Conservation (phyloP, 768 basidiomycete genomes). For the Leccinum subgranulosum region DNA sequence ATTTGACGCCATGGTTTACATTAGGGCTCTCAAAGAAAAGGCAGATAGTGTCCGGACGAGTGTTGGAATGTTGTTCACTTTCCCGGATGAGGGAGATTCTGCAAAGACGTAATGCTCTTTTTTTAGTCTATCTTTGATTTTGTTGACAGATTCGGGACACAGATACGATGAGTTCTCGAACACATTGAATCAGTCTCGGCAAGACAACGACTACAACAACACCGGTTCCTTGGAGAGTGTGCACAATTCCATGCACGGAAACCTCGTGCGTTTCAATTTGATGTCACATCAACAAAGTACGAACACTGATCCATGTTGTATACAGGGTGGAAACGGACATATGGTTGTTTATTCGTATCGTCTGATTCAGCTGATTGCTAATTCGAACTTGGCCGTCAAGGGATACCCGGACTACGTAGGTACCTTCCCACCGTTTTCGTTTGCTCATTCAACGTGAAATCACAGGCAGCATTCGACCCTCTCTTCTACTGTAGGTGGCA, state of each 20-base stretch:
- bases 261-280: constrained; percentile 11
- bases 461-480: constrained; percentile 24
- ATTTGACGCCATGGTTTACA: not conserved
- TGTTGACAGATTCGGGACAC: not conserved
- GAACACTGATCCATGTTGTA: not conserved
- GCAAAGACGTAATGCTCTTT: constrained; percentile 7
- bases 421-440: not conserved
- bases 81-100: constrained; percentile 12
- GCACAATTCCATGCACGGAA: constrained; percentile 19
- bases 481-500: constrained; percentile 23
- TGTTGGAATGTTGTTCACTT: constrained; percentile 21
- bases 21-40: constrained; percentile 16
- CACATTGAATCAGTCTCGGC: constrained; percentile 17
- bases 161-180: constrained; percentile 33
- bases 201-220: constrained; percentile 7
- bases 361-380: not conserved
- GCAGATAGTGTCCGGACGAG: constrained; percentile 11
- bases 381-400: constrained; percentile 7
- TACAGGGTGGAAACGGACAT: constrained; percentile 26
- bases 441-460: not conserved
- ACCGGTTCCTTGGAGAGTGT: constrained; percentile 21
- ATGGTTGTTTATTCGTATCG: constrained; percentile 18
- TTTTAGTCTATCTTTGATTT: not conserved
- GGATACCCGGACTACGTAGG: constrained; percentile 23
- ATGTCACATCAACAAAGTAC: not conserved